Conservation (phyloP, 2,329 filamentous ascomycete species). For the Orbilia quercus region DNA sequence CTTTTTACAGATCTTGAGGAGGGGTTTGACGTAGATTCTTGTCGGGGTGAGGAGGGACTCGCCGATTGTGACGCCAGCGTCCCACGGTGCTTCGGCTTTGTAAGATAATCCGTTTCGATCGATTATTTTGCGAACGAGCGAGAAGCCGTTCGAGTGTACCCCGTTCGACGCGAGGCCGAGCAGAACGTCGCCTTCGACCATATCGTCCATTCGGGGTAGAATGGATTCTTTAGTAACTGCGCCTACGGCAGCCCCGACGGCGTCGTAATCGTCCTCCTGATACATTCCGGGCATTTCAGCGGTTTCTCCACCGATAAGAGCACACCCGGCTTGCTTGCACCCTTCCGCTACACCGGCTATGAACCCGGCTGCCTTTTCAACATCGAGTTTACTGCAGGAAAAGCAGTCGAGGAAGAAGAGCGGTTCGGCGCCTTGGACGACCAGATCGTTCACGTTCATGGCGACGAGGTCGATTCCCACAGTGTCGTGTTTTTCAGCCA, state of each 20-base stretch:
- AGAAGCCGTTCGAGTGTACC: slow-evolving; percentile 96
- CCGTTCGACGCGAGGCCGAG: slow-evolving; percentile 87
- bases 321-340: slow-evolving; percentile 85
- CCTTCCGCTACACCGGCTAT: slow-evolving; percentile 89
- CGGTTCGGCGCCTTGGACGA: slow-evolving; percentile 94
- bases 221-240: slow-evolving; percentile 75
- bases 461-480: slow-evolving; percentile 97
- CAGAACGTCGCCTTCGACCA: slow-evolving; percentile 84
- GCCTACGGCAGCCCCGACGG: slow-evolving; percentile 88
- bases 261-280: slow-evolving; percentile 87
- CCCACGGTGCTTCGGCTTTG: slow-evolving; percentile 80
- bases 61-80: slow-evolving; percentile 73
- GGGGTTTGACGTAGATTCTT: slow-evolving; percentile 87
- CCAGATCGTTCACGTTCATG: slow-evolving; percentile 98
- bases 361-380: slow-evolving; percentile 82
- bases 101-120: slow-evolving; percentile 78
- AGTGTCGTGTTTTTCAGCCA: slow-evolving; percentile 88
- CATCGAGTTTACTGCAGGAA: slow-evolving; percentile 87
- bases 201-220: slow-evolving; percentile 79
- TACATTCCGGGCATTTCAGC: slow-evolving; percentile 99
- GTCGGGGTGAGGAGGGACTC: slow-evolving; percentile 86
- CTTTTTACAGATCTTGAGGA: slow-evolving; percentile 74
- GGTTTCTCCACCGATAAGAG: slow-evolving; percentile 95
- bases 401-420: slow-evolving; percentile 99
- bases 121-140: slow-evolving; percentile 90